Evolutionary conservation across 768 basidiomycete species (phyloP).

Genomic region (Lactarius akahatsu): DNA sequence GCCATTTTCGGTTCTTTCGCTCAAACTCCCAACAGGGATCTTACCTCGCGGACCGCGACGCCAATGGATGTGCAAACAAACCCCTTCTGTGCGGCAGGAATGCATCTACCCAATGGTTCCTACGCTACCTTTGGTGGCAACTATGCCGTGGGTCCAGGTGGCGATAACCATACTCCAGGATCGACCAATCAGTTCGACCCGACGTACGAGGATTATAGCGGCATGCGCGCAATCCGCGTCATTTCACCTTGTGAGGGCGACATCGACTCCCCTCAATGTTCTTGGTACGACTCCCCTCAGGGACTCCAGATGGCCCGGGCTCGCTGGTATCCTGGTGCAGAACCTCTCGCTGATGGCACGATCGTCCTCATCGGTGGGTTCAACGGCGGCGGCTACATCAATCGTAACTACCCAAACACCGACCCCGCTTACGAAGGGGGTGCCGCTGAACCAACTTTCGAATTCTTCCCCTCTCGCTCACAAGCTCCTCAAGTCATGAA

Average conservation of each 20-base stretch:
- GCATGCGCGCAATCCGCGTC: slow-evolving; percentile 73
- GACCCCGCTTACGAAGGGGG: slow-evolving; percentile 64
- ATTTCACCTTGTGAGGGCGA: slow-evolving; percentile 69
- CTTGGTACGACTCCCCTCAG: slow-evolving; percentile 68
- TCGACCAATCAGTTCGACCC: slow-evolving; percentile 55
- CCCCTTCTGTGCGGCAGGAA: slow-evolving; percentile 76
- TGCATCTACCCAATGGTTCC: slow-evolving; percentile 78
- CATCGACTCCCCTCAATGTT: slow-evolving; percentile 50
- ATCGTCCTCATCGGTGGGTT: slow-evolving; percentile 82
- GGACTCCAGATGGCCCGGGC: slow-evolving; percentile 62
- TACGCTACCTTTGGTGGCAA: slow-evolving; percentile 77
- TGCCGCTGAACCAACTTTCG: slow-evolving; percentile 76
- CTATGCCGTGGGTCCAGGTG: slow-evolving; percentile 67
- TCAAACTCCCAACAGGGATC: slow-evolving; percentile 48
- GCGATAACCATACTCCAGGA: slow-evolving; percentile 48
- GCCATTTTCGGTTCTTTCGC: not conserved
- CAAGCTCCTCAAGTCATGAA: slow-evolving; percentile 50
- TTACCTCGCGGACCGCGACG: slow-evolving; percentile 53
- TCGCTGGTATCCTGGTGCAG: slow-evolving; percentile 78
- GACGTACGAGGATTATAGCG: slow-evolving; percentile 76
- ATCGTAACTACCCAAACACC: slow-evolving; percentile 66
- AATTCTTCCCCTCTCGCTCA: slow-evolving; percentile 72
- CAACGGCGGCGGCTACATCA: slow-evolving; percentile 73
- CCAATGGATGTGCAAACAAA: slow-evolving; percentile 76
- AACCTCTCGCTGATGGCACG: slow-evolving; percentile 71